Evolutionary conservation across 306 rosid genomes (phyloP), one percentile per base, ranked within the genome.

Genomic region (Glycine soja): DNA sequence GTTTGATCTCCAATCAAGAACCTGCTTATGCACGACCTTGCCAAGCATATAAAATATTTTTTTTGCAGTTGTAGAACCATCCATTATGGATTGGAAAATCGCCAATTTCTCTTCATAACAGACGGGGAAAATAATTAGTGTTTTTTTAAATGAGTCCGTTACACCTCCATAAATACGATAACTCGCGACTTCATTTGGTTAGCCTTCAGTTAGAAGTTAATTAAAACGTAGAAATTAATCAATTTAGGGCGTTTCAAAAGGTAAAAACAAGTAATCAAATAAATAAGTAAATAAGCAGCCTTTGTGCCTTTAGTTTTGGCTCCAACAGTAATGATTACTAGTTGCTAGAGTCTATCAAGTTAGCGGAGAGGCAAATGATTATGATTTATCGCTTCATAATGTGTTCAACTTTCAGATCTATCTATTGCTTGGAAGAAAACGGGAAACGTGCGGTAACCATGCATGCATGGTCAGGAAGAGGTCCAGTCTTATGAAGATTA

Each of bases 361-460:
- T 24, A 53, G 73, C 56, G n/a, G 43, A 71, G 84, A 79, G 57
- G 50, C 36, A 45, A 74, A 72, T 86, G 80, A 76, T 86, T 83
- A 73, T 86, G 81, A 63, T 83, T 38, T 75, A 70, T 69, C 70
- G 62, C 68, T 63, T 34, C 46, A 48, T 38, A 57, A 74, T 70
- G 40, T 52, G 11, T 50, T 47, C 18, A 63, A 42, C 30, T 24
- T 24, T 24, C 30, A 24, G 2, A 24, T 24, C 30, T 24, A 24
- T 64, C 45, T 24, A 57, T 30, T 52, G 64, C 81, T 79, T 59
- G 43, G 56, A 59, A 77, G 79, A 79, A 59, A 73, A 70, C 52
- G 50, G 52, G 19, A 72, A 77, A 80, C 61, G 65, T 80, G 76
- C 73, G 30, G 30, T 24, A 24, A 32, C 32, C 87, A 71, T 36